A percentile compares a stretch with the other conserved stretches of the same genome.
Evolutionary conservation across 2,329 filamentous ascomycete species (phyloP).

Genomic region (Pyrenophora graminea): DNA sequence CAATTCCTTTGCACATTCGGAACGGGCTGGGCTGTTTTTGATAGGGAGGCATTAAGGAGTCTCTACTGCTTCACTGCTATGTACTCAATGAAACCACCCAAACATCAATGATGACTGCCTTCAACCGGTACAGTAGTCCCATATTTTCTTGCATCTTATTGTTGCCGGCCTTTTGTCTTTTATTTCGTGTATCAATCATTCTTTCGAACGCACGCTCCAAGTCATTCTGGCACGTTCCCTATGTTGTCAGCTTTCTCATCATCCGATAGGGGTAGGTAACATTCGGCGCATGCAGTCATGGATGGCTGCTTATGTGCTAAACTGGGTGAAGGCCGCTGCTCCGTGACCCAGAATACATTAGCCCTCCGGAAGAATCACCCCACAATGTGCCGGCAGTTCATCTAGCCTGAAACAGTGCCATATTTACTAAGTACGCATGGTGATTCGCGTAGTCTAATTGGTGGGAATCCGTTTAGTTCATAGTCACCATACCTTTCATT

Average conservation of each 20-base stretch:
- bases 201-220: too few species aligned
- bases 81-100: constrained; percentile 39
- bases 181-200: too few species aligned
- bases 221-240: too few species aligned
- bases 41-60: constrained; percentile 34
- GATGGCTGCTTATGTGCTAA: too few species aligned
- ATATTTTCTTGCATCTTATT: not conserved
- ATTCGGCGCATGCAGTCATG: too few species aligned
- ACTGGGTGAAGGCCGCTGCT: not conserved
- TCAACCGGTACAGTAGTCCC: constrained; percentile 13
- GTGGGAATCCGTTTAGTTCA: constrained; percentile 5
- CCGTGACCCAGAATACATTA: not conserved
- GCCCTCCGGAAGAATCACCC: not conserved
- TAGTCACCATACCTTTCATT: too few species aligned
- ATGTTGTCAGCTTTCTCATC: too few species aligned
- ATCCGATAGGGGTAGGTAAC: too few species aligned
- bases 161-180: too few species aligned
- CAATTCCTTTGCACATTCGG: constrained; percentile 40
- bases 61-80: constrained; percentile 35
- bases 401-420: constrained; percentile 11
- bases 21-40: constrained; percentile 36
- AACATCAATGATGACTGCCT: constrained; percentile 37
- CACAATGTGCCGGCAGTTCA: not conserved
- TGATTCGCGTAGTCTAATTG: constrained; percentile 1
- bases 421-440: constrained; percentile 3